Evolutionary conservation across 169 alveolate genomes (phyloP).

Genomic region (Plasmodium vivax): DNA sequence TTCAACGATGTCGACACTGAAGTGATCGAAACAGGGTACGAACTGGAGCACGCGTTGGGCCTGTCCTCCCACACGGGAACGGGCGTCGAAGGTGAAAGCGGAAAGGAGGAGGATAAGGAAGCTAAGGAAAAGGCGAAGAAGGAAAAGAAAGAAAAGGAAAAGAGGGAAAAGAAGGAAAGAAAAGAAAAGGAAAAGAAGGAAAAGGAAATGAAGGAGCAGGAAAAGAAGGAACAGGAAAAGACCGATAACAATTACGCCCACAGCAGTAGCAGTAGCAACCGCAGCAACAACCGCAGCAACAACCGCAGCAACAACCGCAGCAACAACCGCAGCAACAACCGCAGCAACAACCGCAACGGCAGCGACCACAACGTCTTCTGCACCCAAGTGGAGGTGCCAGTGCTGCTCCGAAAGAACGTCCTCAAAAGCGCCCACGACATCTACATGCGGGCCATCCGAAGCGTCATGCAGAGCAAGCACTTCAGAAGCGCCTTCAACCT

Average conservation of each 20-base stretch:
- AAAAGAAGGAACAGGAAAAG: background rate
- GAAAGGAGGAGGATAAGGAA: background rate
- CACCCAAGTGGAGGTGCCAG: slow-evolving; percentile 49
- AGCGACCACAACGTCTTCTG: slow-evolving; percentile 14
- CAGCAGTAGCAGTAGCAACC: background rate
- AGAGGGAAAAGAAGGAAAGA: background rate
- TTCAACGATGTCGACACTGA: background rate
- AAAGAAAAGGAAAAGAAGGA: background rate
- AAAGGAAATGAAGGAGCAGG: background rate
- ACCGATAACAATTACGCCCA: background rate
- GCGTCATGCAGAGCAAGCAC: background rate
- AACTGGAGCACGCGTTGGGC: background rate
- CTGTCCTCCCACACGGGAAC: background rate
- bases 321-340: too few relatives aligned
- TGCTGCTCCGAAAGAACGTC: background rate
- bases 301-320: background rate
- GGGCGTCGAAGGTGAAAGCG: background rate
- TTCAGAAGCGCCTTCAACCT: background rate
- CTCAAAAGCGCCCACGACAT: slow-evolving; percentile 51
- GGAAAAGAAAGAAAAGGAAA: too few relatives aligned
- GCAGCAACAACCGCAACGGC: background rate
- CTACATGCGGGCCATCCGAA: slow-evolving; percentile 33
- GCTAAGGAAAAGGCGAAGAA: background rate
- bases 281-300: too few relatives aligned
- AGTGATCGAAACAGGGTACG: background rate